Evolutionary conservation across 2,329 filamentous ascomycete species (phyloP), one percentile per base, ranked within the genome.

Genomic region (Penicillium capsulatum): DNA sequence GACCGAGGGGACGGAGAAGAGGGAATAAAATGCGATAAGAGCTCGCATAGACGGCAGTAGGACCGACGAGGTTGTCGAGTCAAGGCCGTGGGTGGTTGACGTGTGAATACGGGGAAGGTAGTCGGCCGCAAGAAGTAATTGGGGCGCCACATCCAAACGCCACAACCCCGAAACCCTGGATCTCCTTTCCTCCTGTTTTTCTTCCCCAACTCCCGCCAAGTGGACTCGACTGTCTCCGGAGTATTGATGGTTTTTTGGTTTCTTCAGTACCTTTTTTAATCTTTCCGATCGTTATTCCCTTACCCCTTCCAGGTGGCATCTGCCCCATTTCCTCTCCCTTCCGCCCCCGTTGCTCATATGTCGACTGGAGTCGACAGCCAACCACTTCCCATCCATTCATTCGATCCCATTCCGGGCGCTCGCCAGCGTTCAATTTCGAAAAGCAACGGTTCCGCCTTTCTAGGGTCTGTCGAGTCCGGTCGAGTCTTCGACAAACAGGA

Each of bases 391-490:
- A 67, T 64, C 51, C 68, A 76, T 54, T 76, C 73, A 68, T 75
- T 74, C 34, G 74, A 76, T 61, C 64, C 75, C 49, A 68, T 70
- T 49, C 71, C 73, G 53, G 52, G 52, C 34, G 57, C 65, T 43
- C 71, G 74, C 31, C 74, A 74, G 48, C 74, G 77, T 48, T 79
- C 76, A 19, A 65, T 74, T 40, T 73, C 75, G 28, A 66, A 73
- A 20, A 72, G 74, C 22, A 61, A 62, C 50, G 65, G 61, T 54
- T 60, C 61, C 43, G 45, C 49, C 42, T 53, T 58, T 51, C 66
- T 75, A 51, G 67, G 66, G 31, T 66, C 70, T 57, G 67, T 73
- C 51, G 73, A 75, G 50, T 55, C 66, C 31, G 64, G 69, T 48
- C 61, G 69, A 48, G 68, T 70, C 50, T 47, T 55, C 36, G 57